Conservation (phyloP, 164 flowering plant genomes). For the Protea cynaroides region DNA sequence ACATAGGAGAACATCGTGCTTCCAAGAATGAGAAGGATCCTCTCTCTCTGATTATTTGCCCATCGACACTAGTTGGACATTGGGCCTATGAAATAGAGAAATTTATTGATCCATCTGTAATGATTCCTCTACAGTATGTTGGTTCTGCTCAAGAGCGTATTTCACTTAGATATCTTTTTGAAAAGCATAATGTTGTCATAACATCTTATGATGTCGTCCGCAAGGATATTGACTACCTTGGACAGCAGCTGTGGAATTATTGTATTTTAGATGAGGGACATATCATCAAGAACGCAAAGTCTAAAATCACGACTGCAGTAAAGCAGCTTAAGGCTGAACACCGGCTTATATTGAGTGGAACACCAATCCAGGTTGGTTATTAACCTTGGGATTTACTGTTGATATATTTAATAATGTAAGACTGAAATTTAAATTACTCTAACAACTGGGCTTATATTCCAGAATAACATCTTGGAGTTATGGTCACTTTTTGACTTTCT, state of each 20-base stretch:
- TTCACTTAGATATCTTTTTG: conserved; percentile 52
- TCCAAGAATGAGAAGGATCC: conserved; percentile 29
- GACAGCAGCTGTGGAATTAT: conserved; percentile 74
- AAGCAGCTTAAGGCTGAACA: conserved; percentile 89
- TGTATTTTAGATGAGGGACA: conserved; percentile 98
- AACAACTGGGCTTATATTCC: conserved; percentile 27
- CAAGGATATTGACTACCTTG: conserved; percentile 80
- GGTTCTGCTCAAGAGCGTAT: conserved; percentile 88
- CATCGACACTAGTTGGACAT: conserved; percentile 95
- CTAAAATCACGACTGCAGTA: conserved; percentile 86
- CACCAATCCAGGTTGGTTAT: conserved; percentile 84
- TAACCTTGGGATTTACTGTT: conserved; percentile 1
- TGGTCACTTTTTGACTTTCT: conserved; percentile 99
- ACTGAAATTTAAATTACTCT: conserved; percentile 4
- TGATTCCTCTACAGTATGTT: conserved; percentile 79
- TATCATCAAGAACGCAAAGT: conserved; percentile 85
- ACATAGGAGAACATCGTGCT: conserved; percentile 62
- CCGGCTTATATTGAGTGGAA: conserved; percentile 92
- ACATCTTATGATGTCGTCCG: conserved; percentile 97
- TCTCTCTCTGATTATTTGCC: conserved; percentile 82
- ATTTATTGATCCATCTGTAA: conserved; percentile 65
- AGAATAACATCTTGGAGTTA: conserved; percentile 91
- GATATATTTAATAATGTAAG: neutral
- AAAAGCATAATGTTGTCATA: conserved; percentile 72
- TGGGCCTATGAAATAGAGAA: conserved; percentile 99